These are phyloP conservation scores for Saccharomyces paradoxus DNA, from an alignment of 805 yeast genomes.

Conservation along the genomic window DNA sequence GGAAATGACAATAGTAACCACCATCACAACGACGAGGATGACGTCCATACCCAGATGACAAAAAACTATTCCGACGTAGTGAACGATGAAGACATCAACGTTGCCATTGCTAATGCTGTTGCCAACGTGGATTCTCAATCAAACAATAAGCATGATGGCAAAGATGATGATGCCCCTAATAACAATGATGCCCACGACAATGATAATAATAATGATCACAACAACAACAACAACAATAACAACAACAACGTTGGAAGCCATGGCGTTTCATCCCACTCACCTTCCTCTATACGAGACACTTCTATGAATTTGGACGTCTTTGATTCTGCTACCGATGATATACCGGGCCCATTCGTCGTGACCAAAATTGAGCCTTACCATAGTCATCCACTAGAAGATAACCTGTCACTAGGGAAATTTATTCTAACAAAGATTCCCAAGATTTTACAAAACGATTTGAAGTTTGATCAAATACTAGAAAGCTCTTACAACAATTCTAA, in stretches of 20 bases:
- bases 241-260: neutral
- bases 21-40: conserved; percentile 2
- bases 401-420: conserved; percentile 24
- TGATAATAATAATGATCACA: neutral
- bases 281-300: neutral
- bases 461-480: conserved; percentile 27
- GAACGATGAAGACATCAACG: neutral
- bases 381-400: conserved; percentile 29
- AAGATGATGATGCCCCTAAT: neutral
- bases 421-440: conserved; percentile 29
- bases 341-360: conserved; percentile 28
- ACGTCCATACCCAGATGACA: conserved; percentile 1
- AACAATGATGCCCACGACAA: conserved; percentile 1
- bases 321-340: conserved; percentile 5
- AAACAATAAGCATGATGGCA: conserved; percentile 1
- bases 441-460: conserved; percentile 28
- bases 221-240: neutral
- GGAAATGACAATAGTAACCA: neutral
- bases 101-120: neutral
- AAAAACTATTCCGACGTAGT: neutral
- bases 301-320: neutral
- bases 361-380: conserved; percentile 31
- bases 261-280: neutral
- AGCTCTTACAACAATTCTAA: conserved; percentile 27
- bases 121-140: conserved; percentile 1